Evolutionary conservation across 345 rosid genomes (phyloP).

Genomic region (Abelmoschus esculentus): DNA sequence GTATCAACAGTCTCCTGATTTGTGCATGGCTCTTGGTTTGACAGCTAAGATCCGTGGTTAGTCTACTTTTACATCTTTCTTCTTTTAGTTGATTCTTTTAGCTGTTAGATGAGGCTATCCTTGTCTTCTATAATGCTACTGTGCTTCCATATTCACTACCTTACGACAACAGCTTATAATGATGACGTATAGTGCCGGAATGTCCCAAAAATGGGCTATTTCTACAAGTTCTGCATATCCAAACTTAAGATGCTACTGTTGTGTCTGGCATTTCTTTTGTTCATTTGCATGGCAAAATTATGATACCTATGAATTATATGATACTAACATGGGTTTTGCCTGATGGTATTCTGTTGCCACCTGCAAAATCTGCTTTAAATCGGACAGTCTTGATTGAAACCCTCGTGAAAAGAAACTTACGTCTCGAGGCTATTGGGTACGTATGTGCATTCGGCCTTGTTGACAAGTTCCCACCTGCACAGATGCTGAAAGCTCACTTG

Average conservation of each 20-base stretch:
- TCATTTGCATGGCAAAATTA: too few relatives aligned
- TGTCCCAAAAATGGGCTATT: neutral
- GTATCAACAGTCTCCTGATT: constrained; percentile 12
- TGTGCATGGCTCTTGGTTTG: constrained; percentile 24
- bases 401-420: neutral
- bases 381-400: neutral
- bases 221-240: neutral
- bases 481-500: constrained; percentile 23
- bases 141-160: neutral
- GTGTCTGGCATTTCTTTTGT: neutral
- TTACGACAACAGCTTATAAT: too few relatives aligned
- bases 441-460: constrained; percentile 27
- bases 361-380: constrained; percentile 2
- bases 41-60: constrained; percentile 14
- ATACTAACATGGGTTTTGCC: neutral
- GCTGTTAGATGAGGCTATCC: neutral
- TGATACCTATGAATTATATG: neutral
- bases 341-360: neutral
- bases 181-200: neutral
- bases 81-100: neutral
- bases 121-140: neutral
- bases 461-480: constrained; percentile 20
- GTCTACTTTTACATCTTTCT: neutral
- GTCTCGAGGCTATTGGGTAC: constrained; percentile 25
- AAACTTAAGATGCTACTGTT: neutral